A percentile compares a stretch with the other conserved stretches of the same genome.
Conservation (phyloP, 805 yeast species). For the Saccharomycodes ludwigii region DNA sequence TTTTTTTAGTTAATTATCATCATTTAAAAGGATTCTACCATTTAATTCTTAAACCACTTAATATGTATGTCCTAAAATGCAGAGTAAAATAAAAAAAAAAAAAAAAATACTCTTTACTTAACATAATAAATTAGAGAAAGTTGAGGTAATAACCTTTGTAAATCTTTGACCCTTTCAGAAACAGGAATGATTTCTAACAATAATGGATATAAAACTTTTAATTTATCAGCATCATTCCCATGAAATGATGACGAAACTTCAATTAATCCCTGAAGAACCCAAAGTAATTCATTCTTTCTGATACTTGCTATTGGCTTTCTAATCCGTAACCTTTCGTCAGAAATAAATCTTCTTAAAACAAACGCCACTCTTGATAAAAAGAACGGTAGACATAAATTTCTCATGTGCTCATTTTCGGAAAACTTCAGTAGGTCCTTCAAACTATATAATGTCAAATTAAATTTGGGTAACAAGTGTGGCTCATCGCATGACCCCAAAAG, state of each 20-base stretch:
- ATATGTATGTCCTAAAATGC: too few species aligned
- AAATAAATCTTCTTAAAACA: constrained; percentile 48
- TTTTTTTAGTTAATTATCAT: too few species aligned
- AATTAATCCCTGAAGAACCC: constrained; percentile 33
- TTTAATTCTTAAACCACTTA: too few species aligned
- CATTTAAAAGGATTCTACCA: background rate
- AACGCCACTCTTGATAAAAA: constrained; percentile 48
- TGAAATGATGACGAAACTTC: constrained; percentile 13
- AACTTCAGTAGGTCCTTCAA: constrained; percentile 39
- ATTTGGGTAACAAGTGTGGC: constrained; percentile 31
- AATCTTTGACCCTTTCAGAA: constrained; percentile 20
- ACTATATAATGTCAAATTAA: constrained; percentile 41
- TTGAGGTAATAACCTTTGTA: constrained; percentile 17
- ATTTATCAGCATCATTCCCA: background rate
- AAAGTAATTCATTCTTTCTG: constrained; percentile 49
- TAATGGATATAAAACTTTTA: constrained; percentile 18
- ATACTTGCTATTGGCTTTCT: constrained; percentile 54
- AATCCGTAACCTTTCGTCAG: constrained; percentile 48
- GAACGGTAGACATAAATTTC: constrained; percentile 29
- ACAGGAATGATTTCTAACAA: constrained; percentile 22
- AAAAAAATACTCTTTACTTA: background rate
- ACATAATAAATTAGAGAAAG: constrained; percentile 13
- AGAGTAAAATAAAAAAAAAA: too few species aligned
- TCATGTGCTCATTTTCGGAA: constrained; percentile 11
- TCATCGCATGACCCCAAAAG: constrained; percentile 55